Conservation (phyloP, 768 basidiomycete genomes). For the Trametes villosa region DNA sequence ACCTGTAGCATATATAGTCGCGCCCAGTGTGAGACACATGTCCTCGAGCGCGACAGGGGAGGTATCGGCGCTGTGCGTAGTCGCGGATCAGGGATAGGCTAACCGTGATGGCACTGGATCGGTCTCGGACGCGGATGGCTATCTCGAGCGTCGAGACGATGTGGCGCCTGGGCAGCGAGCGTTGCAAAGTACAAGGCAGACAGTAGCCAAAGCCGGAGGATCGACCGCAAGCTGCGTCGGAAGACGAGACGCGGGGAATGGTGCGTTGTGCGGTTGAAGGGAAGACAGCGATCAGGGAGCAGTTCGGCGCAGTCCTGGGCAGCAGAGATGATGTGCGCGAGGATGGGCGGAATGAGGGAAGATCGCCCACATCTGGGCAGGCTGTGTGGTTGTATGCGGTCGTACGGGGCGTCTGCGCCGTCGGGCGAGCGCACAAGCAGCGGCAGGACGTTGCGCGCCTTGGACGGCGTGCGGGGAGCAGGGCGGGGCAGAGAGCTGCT, state of each 20-base stretch:
- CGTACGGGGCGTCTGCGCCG: background rate
- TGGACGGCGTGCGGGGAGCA: background rate
- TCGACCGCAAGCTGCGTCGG: background rate
- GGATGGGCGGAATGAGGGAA: background rate
- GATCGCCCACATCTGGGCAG: background rate
- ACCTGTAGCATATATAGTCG: conserved; percentile 2
- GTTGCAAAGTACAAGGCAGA: background rate
- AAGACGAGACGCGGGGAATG: background rate
- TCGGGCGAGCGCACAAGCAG: background rate
- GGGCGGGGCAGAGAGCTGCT: background rate
- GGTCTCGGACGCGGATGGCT: background rate
- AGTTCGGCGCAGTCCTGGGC: conserved; percentile 4
- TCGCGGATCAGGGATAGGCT: conserved; percentile 23
- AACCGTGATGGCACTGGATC: conserved; percentile 7
- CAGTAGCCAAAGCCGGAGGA: background rate
- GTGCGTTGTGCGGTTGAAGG: conserved; percentile 5
- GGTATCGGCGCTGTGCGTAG: conserved; percentile 2
- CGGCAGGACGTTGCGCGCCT: too few species aligned
- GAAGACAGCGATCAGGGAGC: conserved; percentile 6
- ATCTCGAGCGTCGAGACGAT: background rate
- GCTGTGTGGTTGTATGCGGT: conserved; percentile 2
- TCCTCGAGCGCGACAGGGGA: background rate
- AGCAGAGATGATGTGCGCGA: background rate
- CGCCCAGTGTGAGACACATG: background rate
- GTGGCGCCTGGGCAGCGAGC: background rate